These are phyloP conservation scores for Fusarium aywerte DNA, from an alignment of 2,329 filamentous ascomycete genomes.

Conservation along the genomic window DNA sequence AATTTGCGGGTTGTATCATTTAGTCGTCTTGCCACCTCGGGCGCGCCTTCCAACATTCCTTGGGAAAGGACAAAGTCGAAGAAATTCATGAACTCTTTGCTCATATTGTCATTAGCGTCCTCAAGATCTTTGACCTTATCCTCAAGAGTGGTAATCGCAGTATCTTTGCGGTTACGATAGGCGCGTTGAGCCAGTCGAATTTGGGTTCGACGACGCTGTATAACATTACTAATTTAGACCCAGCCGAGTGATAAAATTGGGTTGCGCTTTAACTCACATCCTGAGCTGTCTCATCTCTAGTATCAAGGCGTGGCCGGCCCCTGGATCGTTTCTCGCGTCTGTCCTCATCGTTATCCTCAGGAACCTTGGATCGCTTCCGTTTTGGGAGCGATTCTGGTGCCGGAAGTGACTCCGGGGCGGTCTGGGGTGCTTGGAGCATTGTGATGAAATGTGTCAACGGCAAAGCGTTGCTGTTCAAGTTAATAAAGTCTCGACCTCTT, in stretches of 20 bases:
- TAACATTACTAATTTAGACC: conserved; percentile 38
- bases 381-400: not conserved
- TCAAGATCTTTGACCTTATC: conserved; percentile 76
- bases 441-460: not conserved
- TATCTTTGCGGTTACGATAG: conserved; percentile 87
- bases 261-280: conserved; percentile 68
- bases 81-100: conserved; percentile 73
- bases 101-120: conserved; percentile 77
- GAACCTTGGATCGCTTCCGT: conserved; percentile 42
- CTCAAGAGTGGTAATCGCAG: conserved; percentile 78
- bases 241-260: not conserved
- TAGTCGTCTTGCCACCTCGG: conserved; percentile 68
- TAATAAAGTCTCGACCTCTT: not conserved
- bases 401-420: not conserved
- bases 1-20: conserved; percentile 68
- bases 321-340: conserved; percentile 69
- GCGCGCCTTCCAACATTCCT: conserved; percentile 66
- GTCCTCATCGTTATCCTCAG: conserved; percentile 51
- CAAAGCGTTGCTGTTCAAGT: not conserved
- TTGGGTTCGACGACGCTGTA: conserved; percentile 81
- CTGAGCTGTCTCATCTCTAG: conserved; percentile 79
- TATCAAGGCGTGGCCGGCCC: conserved; percentile 79
- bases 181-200: conserved; percentile 88
- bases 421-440: conserved; percentile 26
- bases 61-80: conserved; percentile 69